Base-by-base conservation (phyloP, 352 stramenopile genomes). In the Pythium angustatum region DNA sequence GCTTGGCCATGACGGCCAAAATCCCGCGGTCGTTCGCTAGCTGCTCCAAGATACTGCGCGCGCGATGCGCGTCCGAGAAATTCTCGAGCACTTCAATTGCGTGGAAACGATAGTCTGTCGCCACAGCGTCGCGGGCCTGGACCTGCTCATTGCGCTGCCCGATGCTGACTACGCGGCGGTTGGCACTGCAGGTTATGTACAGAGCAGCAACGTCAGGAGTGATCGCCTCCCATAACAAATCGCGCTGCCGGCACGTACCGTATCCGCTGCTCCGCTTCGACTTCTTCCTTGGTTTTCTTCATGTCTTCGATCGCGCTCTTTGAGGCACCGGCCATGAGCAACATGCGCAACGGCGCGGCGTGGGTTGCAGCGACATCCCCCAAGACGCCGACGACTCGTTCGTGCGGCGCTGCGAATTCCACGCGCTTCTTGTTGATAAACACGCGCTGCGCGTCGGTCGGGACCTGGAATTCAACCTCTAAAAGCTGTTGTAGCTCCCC, bases 21-120 rank as follows among this genome's bases (percentile, higher is more conserved):
- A 98, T 85, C 1, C 91, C 91, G 33, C 85, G 86, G 63, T 97
- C 90, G n/a, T 80, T 90, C 1, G 90, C 90, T 26, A 98, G 69
- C 15, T 71, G 75, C 48, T 94, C 74, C 9, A 98, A 72, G 64
- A 98, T 96, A 62, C 81, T 73, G 10, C 77, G 73, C 5, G 91
- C 91, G 27, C 76, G 77, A 7, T 80, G 36, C 15, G 69, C 57
- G 30, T 94, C 78, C 0, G 64, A 51, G 56, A 94, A 90, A 17
- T 81, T 76, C 30, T 79, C 55, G 10, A 94, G 66, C 44, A 79
- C 76, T 45, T 90, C 78, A 59, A 94, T 88, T 15, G 50, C 75
- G 52, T 92, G 81, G 67, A 94, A 94, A 12, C 82, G 74, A 34
- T 90, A 92, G 48, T 63, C 76, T 2, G 73, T 85, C 0, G 75